phyloP scores from a whole-genome alignment of 2,329 filamentous ascomycete genomes.

The Aspergillus ibericus region DNA sequence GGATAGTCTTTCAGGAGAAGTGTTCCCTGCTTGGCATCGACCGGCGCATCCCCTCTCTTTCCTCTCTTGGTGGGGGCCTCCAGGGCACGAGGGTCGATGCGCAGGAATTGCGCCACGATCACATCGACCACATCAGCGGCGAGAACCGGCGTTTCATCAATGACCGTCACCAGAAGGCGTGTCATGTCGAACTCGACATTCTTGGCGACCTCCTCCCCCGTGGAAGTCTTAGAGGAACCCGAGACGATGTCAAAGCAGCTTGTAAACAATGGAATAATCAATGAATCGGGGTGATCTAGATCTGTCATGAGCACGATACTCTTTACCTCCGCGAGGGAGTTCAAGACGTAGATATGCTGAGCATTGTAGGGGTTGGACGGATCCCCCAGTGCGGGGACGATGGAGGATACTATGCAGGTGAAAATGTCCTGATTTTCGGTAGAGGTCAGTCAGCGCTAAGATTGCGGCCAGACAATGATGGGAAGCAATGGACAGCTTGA shows the following conservation, averaged over 20 bases:
- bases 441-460: conserved; percentile 16
- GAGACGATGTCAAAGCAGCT: conserved; percentile 91
- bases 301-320: conserved; percentile 91
- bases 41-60: conserved; percentile 51
- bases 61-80: conserved; percentile 58
- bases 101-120: conserved; percentile 91
- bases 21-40: conserved; percentile 77
- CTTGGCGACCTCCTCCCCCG: conserved; percentile 81
- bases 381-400: conserved; percentile 81
- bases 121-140: conserved; percentile 83
- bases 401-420: conserved; percentile 77
- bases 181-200: conserved; percentile 94
- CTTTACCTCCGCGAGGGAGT: conserved; percentile 87
- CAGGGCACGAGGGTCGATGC: conserved; percentile 69
- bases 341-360: conserved; percentile 88
- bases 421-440: conserved; percentile 74
- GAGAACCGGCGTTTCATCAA: conserved; percentile 79
- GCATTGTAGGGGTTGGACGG: conserved; percentile 86
- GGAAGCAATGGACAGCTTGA: neutral
- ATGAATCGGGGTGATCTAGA: conserved; percentile 74
- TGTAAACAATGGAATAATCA: conserved; percentile 80
- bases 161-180: conserved; percentile 75
- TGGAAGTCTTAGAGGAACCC: conserved; percentile 68
- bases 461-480: neutral
- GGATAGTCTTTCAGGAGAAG: conserved; percentile 85